Evolutionary conservation across 2,329 filamentous ascomycete species (phyloP).

Genomic region (Podosphaera fusca): DNA sequence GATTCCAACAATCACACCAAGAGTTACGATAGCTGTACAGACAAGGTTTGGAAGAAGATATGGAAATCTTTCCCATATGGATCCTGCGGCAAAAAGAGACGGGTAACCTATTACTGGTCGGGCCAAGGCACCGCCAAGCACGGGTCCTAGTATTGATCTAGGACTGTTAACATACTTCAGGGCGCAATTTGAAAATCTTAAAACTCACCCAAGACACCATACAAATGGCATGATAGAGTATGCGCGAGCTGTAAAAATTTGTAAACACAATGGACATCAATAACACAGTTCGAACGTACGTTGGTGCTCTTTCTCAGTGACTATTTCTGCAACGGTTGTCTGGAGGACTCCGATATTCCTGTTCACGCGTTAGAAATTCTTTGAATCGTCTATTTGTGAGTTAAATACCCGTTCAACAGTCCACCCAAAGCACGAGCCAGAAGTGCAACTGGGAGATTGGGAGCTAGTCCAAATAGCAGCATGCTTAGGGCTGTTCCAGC

Average conservation of each 20-base stretch:
- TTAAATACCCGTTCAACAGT: slow-evolving; percentile 63
- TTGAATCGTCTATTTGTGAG: slow-evolving; percentile 4
- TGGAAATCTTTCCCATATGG: slow-evolving; percentile 67
- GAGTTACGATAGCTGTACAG: slow-evolving; percentile 53
- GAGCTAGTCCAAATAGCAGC: slow-evolving; percentile 74
- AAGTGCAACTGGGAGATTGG: slow-evolving; percentile 59
- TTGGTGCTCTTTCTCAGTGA: slow-evolving; percentile 83
- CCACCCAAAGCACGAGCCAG: slow-evolving; percentile 76
- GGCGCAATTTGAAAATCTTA: neutral
- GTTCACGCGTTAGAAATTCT: slow-evolving; percentile 3
- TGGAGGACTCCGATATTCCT: slow-evolving; percentile 89
- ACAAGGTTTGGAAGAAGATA: slow-evolving; percentile 87
- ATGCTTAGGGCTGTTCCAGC: slow-evolving; percentile 83
- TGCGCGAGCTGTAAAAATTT: slow-evolving; percentile 41
- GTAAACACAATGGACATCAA: slow-evolving; percentile 1
- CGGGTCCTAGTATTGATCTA: slow-evolving; percentile 76
- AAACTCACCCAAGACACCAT: slow-evolving; percentile 69
- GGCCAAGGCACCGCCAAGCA: slow-evolving; percentile 74
- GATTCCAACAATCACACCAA: slow-evolving; percentile 56
- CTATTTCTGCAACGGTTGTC: slow-evolving; percentile 82
- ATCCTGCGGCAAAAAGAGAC: slow-evolving; percentile 42
- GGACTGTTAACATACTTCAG: neutral
- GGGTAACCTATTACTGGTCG: slow-evolving; percentile 71
- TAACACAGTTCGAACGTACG: slow-evolving; percentile 30
- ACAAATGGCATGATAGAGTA: slow-evolving; percentile 97